Evolutionary conservation across 352 stramenopile species (phyloP), one percentile per base, ranked within the genome.

Genomic region (Elongisporangium senticosum): DNA sequence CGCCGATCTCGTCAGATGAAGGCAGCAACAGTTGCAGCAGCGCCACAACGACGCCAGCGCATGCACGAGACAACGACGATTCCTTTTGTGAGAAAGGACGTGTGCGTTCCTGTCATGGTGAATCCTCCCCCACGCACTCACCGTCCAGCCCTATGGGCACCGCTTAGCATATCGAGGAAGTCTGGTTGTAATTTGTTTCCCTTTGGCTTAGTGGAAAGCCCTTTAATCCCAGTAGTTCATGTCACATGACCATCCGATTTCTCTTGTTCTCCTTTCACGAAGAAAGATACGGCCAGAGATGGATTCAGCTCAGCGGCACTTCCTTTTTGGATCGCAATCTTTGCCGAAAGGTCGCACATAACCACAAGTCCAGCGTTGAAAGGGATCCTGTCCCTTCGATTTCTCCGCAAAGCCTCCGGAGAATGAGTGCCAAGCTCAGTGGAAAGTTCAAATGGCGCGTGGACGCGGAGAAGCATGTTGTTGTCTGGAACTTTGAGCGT

Each of bases 401-500:
- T 37, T 10, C 10, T 43, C 33, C n/a, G n/a, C n/a, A n/a, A n/a
- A n/a, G n/a, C n/a, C n/a, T n/a, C 11, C 2, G 11, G 7, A 43
- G 33, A 43, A 43, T 43, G 33, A 43, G 33, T 4, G 33, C 33
- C 33, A 43, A 43, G 33, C 8, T 10, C 53, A 49, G 19, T 4
- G 62, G 51, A 40, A 80, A 75, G 53, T 87, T 90, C 51, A 75
- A 71, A 48, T 90, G 82, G 82, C 72, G 74, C 37, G 74, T 89
- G 4, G 79, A 92, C 62, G 55, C 77, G 5, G 82, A 92, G 63
- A 92, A 92, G 63, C 80, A 89, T 69, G 82, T 92, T 20, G 79
- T 92, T 1, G 75, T 85, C 56, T 92, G 79, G 79, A 92, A 89
- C 61, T 90, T 89, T 60, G 83, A 90, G 67, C 79, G 87, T 49